Conservation (phyloP, 192 early-diverging fungal genomes). For the Coemansia sp. region DNA sequence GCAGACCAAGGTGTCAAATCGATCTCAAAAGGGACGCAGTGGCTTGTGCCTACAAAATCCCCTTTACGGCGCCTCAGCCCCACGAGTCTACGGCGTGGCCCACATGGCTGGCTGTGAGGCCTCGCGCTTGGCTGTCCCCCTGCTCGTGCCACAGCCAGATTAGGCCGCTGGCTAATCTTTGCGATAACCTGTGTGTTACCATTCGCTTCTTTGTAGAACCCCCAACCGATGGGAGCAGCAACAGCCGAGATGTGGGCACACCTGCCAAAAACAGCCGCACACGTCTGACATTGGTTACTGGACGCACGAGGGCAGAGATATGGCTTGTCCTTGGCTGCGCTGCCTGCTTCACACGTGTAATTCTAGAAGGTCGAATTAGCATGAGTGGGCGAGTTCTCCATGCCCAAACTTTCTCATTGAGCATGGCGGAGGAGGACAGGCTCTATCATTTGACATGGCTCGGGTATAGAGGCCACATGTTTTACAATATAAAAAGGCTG, state of each 20-base stretch:
- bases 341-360: not conserved
- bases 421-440: not conserved
- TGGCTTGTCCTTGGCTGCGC: not conserved
- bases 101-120: not conserved
- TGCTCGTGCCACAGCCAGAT: not conserved
- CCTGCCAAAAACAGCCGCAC: not conserved
- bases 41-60: no score
- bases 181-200: not conserved
- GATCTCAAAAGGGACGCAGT: no score
- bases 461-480: not conserved
- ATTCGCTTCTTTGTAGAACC: not conserved
- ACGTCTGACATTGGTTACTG: not conserved
- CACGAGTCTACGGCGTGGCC: not conserved
- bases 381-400: not conserved
- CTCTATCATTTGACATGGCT: not conserved
- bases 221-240: not conserved
- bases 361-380: not conserved
- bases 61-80: not conserved
- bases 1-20: no score
- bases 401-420: not conserved
- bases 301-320: not conserved
- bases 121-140: not conserved
- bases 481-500: not conserved
- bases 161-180: not conserved
- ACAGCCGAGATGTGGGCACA: not conserved